Base-by-base conservation (phyloP, 2,329 filamentous ascomycete genomes). In the Fusarium albosuccineum region DNA sequence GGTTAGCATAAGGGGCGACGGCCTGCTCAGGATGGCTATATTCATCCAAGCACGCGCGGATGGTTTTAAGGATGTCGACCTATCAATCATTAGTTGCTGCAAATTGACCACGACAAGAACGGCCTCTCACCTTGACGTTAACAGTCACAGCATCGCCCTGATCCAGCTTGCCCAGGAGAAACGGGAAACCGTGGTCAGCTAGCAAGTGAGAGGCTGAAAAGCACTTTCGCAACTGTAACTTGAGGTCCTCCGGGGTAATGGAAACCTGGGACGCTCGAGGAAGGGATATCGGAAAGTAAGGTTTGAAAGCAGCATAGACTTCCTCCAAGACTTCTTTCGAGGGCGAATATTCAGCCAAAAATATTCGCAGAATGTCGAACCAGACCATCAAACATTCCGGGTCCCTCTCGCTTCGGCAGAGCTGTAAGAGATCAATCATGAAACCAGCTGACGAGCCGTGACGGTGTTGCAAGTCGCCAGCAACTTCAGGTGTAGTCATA, bases 251-350 rank as follows among this genome's bases (percentile, higher is more conserved):
- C 6, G 86, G 84, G 1, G 86, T 88, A 39, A 88, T 81, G 6
- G 82, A 81, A 34, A 82, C 83, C 26, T 83, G 81, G 0, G 86
- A 82, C 56, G 81, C 81, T 29, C 86, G 81, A 13, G 79, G 79
- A 42, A 89, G 76, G 0, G 86, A 87, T 57, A 89, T 89, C 14
- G 87, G 87, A 64, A 88, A 89, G 72, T 89, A 89, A 30, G 84
- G 84, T 13, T 87, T 87, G 74, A 87, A 88, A 1, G 82, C 76
- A 56, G 82, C 82, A 73, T 87, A 89, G 3, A 86, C 79, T 57
- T 84, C 82, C 33, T 82, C 81, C 9, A 82, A 77, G 3, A 86
- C 76, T 9, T 84, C 82, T 5, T 80, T 64, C 0, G 84, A 81
- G 1, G 82, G 78, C 0, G 78, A 76, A 52, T 84, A 87, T 13